A percentile compares a stretch with the other conserved stretches of the same genome.
Evolutionary conservation across 2,329 filamentous ascomycete genomes (phyloP).

Genomic region (Emmonsiellopsis sp.): DNA sequence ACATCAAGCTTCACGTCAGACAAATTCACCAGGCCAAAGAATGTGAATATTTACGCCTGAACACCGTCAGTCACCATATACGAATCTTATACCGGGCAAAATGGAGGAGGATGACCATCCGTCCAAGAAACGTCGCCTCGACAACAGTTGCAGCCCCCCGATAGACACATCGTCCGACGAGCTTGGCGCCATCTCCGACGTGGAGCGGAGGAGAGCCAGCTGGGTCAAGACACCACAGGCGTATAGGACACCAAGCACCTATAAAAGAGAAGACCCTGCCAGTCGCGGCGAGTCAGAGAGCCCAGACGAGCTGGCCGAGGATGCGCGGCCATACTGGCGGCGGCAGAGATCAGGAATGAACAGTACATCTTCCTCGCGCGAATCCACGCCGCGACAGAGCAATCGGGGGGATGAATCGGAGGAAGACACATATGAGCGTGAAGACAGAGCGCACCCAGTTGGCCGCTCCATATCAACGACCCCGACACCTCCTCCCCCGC

Average conservation of each 20-base stretch:
- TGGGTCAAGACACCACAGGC: slow-evolving; percentile 16
- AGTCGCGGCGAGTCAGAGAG: slow-evolving; percentile 24
- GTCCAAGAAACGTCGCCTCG: slow-evolving; percentile 24
- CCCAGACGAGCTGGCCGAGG: slow-evolving; percentile 38
- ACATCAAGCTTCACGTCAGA: slow-evolving; percentile 2
- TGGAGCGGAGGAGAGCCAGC: slow-evolving; percentile 26
- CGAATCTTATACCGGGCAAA: neutral
- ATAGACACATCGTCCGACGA: slow-evolving; percentile 29
- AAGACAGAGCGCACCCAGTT: slow-evolving; percentile 1
- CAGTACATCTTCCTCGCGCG: neutral
- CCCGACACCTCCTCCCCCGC: slow-evolving; percentile 28
- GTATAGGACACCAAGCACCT: slow-evolving; percentile 5
- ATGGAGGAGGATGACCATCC: slow-evolving; percentile 20
- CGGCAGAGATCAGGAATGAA: neutral
- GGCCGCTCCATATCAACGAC: slow-evolving; percentile 16
- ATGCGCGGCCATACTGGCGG: slow-evolving; percentile 17
- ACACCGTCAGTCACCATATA: too few species aligned
- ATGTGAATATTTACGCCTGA: neutral
- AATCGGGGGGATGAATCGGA: slow-evolving; percentile 2
- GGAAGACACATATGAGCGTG: neutral
- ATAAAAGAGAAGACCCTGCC: slow-evolving; percentile 1
- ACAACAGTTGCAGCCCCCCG: slow-evolving; percentile 18
- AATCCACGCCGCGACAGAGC: neutral
- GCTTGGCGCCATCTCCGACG: slow-evolving; percentile 27
- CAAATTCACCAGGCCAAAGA: neutral